Conservation (phyloP, 176 grass and related monocot species). For the Triticum dicoccoides region DNA sequence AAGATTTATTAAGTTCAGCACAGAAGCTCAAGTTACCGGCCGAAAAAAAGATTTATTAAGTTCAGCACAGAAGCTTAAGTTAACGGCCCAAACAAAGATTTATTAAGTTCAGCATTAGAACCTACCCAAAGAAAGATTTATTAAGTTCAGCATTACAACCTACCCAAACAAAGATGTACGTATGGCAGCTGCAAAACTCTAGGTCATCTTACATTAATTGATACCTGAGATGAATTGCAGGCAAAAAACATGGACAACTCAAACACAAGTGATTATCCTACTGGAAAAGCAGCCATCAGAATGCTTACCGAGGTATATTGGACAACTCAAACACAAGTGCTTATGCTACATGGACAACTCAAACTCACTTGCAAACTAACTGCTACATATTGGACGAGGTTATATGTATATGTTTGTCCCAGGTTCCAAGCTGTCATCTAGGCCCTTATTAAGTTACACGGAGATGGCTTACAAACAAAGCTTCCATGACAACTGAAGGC, state of each 20-base stretch:
- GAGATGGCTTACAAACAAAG: background rate
- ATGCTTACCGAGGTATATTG: background rate
- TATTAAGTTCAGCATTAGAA: background rate
- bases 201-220: constrained; percentile 18
- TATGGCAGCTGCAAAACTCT: background rate
- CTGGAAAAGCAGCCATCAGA: background rate
- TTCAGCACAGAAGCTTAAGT: background rate
- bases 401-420: background rate
- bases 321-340: constrained; percentile 13
- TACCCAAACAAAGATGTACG: background rate
- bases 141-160: no score
- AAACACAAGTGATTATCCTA: constrained; percentile 12
- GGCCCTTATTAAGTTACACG: background rate
- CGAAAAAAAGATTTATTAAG: background rate
- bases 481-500: background rate
- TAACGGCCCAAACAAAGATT: background rate
- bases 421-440: background rate
- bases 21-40: background rate
- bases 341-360: constrained; percentile 1
- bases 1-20: background rate
- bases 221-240: background rate
- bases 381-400: background rate
- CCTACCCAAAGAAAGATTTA: background rate
- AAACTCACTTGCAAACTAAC: background rate
- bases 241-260: background rate